Percentiles rank a stretch among this genome's conserved stretches.
Conservation (phyloP, 1,284 basidiomycete genomes). For the Ceratobasidium sp. region DNA sequence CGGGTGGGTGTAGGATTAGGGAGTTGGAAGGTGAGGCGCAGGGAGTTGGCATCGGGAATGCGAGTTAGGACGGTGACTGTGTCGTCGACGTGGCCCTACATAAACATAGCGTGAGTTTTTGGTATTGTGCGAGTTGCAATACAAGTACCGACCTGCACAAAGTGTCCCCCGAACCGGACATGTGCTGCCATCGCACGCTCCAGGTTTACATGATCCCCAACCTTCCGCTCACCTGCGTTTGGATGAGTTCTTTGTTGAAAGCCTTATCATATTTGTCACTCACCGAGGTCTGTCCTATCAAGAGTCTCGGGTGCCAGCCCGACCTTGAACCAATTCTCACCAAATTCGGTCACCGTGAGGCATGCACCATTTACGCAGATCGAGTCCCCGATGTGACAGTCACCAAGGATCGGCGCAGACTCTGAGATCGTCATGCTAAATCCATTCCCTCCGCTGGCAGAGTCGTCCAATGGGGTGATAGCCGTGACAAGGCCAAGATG, state of each 20-base stretch:
- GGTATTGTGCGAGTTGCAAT: constrained; percentile 20
- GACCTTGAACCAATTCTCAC: constrained; percentile 81
- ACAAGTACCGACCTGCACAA: constrained; percentile 82
- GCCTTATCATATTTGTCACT: constrained; percentile 47
- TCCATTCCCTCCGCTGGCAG: constrained; percentile 70
- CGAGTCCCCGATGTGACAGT: constrained; percentile 94
- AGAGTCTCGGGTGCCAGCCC: constrained; percentile 97
- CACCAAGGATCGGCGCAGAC: constrained; percentile 80
- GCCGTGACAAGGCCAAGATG: constrained; percentile 77
- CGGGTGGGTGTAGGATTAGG: constrained; percentile 67
- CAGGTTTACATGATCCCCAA: constrained; percentile 88
- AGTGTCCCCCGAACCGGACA: constrained; percentile 94
- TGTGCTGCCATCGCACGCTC: constrained; percentile 96
- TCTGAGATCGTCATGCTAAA: constrained; percentile 87
- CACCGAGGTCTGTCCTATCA: constrained; percentile 89
- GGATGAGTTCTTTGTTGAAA: not conserved
- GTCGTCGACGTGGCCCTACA: constrained; percentile 90
- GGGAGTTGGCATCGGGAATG: constrained; percentile 84
- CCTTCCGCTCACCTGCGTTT: constrained; percentile 74
- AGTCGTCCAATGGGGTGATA: constrained; percentile 59
- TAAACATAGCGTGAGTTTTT: constrained; percentile 10
- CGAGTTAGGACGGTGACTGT: constrained; percentile 80
- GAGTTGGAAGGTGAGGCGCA: constrained; percentile 84
- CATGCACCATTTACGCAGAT: constrained; percentile 89
- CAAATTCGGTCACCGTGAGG: constrained; percentile 90